These are phyloP conservation scores for Chalciporus sphaerocephalus DNA, from an alignment of 768 basidiomycete species.

Conservation along the genomic window DNA sequence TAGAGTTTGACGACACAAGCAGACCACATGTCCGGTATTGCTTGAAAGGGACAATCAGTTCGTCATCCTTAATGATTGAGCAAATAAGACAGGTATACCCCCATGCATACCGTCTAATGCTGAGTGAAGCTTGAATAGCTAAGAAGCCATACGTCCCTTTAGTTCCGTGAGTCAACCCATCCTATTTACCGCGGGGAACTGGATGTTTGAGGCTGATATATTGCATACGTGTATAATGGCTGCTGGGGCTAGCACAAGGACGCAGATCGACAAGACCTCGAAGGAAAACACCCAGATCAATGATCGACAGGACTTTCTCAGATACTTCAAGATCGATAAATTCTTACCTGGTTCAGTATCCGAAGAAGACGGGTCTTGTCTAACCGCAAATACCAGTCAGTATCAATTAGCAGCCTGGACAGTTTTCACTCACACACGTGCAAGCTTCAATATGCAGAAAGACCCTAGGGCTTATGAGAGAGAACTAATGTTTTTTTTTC, in stretches of 20 bases:
- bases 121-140: slow-evolving; percentile 21
- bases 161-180: not conserved
- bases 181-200: not conserved
- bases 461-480: no score
- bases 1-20: slow-evolving; percentile 1
- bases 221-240: not conserved
- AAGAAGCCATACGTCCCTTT: slow-evolving; percentile 14
- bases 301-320: slow-evolving; percentile 25
- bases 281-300: slow-evolving; percentile 5
- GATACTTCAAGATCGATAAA: slow-evolving; percentile 11
- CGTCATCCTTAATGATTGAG: slow-evolving; percentile 8
- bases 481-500: no score
- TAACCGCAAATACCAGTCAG: no score
- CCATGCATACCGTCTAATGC: slow-evolving; percentile 18
- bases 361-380: not conserved
- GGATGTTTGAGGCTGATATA: not conserved
- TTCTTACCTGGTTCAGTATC: not conserved
- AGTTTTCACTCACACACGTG: not conserved
- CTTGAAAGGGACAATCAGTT: slow-evolving; percentile 13
- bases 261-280: slow-evolving; percentile 8
- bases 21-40: slow-evolving; percentile 3
- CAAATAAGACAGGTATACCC: slow-evolving; percentile 21
- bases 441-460: not conserved
- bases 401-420: no score
- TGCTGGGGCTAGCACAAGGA: slow-evolving; percentile 10